Evolutionary conservation across 345 rosid genomes (phyloP).

Genomic region (Lepidium aucheri): DNA sequence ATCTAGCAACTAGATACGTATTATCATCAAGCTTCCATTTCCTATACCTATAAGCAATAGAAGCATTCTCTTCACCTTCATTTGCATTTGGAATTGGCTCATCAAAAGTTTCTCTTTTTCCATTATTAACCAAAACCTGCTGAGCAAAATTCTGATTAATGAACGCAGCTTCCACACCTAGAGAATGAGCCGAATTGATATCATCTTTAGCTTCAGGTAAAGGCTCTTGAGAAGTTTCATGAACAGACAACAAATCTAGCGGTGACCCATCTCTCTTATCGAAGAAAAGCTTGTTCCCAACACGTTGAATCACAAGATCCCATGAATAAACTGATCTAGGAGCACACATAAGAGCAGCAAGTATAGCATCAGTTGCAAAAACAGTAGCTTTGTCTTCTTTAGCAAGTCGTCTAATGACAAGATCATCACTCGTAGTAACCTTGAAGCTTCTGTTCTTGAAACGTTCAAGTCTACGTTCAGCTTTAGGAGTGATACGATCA

Average conservation of each 20-base stretch:
- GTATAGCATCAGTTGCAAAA: slow-evolving; percentile 76
- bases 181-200: slow-evolving; percentile 30
- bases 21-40: slow-evolving; percentile 87
- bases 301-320: slow-evolving; percentile 94
- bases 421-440: slow-evolving; percentile 95
- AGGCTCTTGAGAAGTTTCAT: slow-evolving; percentile 91
- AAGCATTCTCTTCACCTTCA: slow-evolving; percentile 92
- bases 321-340: slow-evolving; percentile 94
- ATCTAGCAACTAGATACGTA: slow-evolving; percentile 67
- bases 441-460: slow-evolving; percentile 86
- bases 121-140: slow-evolving; percentile 75
- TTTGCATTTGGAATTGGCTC: slow-evolving; percentile 82
- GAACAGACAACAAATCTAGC: slow-evolving; percentile 79
- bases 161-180: slow-evolving; percentile 71
- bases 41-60: slow-evolving; percentile 83
- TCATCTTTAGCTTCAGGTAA: slow-evolving; percentile 24
- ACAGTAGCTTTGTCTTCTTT: slow-evolving; percentile 94
- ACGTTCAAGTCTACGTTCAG: slow-evolving; percentile 78
- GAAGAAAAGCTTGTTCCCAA: slow-evolving; percentile 87
- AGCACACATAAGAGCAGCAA: slow-evolving; percentile 83
- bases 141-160: slow-evolving; percentile 35
- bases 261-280: slow-evolving; percentile 92
- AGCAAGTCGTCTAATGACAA: slow-evolving; percentile 76
- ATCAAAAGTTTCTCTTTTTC: slow-evolving; percentile 69
- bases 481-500: slow-evolving; percentile 85